These are phyloP conservation scores for Chernovozyma aurita DNA, from an alignment of 1,139 yeast species.

Conservation along the genomic window DNA sequence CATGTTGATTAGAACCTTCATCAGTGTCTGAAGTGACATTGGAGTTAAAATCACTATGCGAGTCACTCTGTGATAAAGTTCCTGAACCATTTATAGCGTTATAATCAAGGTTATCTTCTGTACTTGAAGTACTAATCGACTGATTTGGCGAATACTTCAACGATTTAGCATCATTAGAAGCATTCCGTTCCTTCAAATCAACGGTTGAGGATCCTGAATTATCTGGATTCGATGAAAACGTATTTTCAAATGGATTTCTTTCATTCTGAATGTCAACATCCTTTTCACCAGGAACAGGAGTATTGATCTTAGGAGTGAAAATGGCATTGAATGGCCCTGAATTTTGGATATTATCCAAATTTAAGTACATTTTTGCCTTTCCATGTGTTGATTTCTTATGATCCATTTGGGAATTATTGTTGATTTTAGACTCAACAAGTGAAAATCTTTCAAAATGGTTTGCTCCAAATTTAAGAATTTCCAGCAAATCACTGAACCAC, in stretches of 20 bases:
- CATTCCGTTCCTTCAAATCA: no score
- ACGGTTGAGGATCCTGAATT: neutral
- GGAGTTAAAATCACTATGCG: no score
- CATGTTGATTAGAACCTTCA: conserved; percentile 21
- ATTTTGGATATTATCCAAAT: conserved; percentile 1
- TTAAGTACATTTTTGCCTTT: conserved; percentile 1
- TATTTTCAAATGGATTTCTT: conserved; percentile 37
- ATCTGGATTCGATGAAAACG: conserved; percentile 13
- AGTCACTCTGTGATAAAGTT: no score
- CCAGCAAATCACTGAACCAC: conserved; percentile 39
- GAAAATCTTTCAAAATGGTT: conserved; percentile 32
- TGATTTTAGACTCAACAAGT: conserved; percentile 28
- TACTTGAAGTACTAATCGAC: neutral
- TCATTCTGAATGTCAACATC: conserved; percentile 14
- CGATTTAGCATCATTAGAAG: neutral
- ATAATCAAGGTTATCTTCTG: neutral
- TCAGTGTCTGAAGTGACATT: conserved; percentile 3
- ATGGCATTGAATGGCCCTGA: conserved; percentile 18
- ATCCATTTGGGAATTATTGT: neutral
- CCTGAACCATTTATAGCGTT: neutral
- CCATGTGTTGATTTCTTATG: neutral
- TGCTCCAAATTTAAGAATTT: conserved; percentile 34
- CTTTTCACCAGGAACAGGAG: conserved; percentile 22
- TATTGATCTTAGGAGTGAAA: conserved; percentile 35
- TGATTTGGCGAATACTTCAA: neutral